Evolutionary conservation across 2,329 filamentous ascomycete species (phyloP), one percentile per base, ranked within the genome.

Genomic region (Colletotrichum destructivum): DNA sequence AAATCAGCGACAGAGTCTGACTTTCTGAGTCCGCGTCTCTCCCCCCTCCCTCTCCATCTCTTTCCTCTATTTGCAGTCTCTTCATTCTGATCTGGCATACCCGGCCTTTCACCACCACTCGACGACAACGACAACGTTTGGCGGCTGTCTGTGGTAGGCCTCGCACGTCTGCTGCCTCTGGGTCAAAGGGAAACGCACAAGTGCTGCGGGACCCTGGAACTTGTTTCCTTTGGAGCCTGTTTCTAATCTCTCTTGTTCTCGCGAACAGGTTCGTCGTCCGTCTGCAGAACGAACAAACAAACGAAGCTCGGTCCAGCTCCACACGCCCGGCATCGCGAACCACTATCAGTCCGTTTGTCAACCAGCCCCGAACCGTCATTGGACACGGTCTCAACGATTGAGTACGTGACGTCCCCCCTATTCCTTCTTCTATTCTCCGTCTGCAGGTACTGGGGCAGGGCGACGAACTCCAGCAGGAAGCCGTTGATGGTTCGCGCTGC

Each of bases 1-100:
- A 73, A 74, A 73, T 74, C 73, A 74, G 73, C 71, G 71, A 74
- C 71, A 74, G 21, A 65, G 73, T 73, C 71, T 74, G 68, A 73
- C 73, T 63, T 74, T 74, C 72, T 69, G 63, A 74, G 62, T 66
- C 71, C 63, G 42, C 69, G 69, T 72, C 67, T 72, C 69, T 72
- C 65, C 69, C 46, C 31, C 52, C 69, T 62, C 47, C 59, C 70
- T 55, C 72, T 52, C 66, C 57, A 62, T 73, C 66, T 73, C 63
- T 60, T 62, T 49, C 31, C 57, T 70, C 62, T 56, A 62, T 51
- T 60, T 56, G 49, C 44, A 60, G 26, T 65, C 57, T 49, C n/a
- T 56, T 42, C 68, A 63, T 61, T 47, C 66, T 49, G 40, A 44
- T 23, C 47, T 44, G 62, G 7, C 59, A 49, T 62, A 44, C 44